Base-by-base conservation (phyloP, 306 rosid species). In the Ormosia emarginata region DNA sequence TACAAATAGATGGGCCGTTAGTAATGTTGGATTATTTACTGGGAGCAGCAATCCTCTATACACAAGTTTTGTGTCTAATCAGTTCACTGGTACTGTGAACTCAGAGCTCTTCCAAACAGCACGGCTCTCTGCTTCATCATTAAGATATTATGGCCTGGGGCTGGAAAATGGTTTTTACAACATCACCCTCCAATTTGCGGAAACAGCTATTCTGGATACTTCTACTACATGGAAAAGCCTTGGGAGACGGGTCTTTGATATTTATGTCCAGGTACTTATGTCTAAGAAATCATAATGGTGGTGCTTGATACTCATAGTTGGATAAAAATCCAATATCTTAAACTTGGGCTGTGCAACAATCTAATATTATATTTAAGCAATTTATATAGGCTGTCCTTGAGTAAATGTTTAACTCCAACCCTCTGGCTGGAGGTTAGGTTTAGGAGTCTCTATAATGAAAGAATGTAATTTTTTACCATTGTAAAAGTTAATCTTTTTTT, bases 111-210 rank as follows among this genome's bases (percentile, higher is more conserved):
- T 89, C 52, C 95, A 94, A 84, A 88, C 94, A 39, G 87, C 89
- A 11, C 83, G 98, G 13, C 49, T 92, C 52, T 92, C 98, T 66
- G 82, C 97, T 79, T 94, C 97, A 39, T 94, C 98, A 15, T 64
- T 94, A 47, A 87, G 98, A 85, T 92, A 94, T 85, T 91, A 85
- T 79, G 97, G 98, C 9, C 43, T 92, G 56, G 95, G 98, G 40
- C 87, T 92, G 43, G 78, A 92, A 64, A 91, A 92, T 71, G 95
- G 97, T 2, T 68, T 79, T 79, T 92, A 94, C 82, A 90, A 83
- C 37, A 83, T 94, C 36, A 84, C 79, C 64, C 97, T 94, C 70
- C 90, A 88, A 67, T 94, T 94, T 78, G 86, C 90, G 1, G 96
- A 94, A 84, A 85, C 73, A 37, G 79, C 79, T 75, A 74, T 91